Base-by-base conservation (phyloP, 805 yeast genomes). In the Saturnispora quitensis region DNA sequence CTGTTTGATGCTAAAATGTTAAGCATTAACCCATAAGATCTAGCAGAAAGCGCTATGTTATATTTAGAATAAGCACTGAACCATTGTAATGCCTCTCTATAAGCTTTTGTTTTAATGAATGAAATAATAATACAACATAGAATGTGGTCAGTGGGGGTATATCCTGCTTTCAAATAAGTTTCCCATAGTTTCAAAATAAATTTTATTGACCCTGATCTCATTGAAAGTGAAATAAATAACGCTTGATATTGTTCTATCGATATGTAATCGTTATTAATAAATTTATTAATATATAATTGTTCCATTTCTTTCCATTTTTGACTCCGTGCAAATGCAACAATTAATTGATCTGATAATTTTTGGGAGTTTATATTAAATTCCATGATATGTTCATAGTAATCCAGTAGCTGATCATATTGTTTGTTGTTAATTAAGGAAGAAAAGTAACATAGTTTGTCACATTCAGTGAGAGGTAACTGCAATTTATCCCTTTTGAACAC, bases 151-250 rank as follows among this genome's bases (percentile, higher is more conserved):
- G 71, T 68, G 1, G 88, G 87, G 4, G 54, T 58, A 60, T 80
- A 70, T 1, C 73, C 72, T 50, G 82, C 68, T 48, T 69, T 64
- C 5, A 67, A 45, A 58, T 58, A 78, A 75, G n/a, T 67, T 54
- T 65, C 72, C 83, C 52, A 86, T 15, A 65, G 47, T 10, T 60
- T 59, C 18, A 60, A 25, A 3, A 61, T 44, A 24, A 60, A 52
- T 77, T 80, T 61, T 73, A 75, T 40, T 63, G 72, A 40, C 60
- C 65, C 56, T 2, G 58, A 43, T 77, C 80, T 9, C 78, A 82
- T 34, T 69, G 86, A 81, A 54, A 86, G 66, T 0, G 85, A 80
- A 50, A 70, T 66, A 76, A 86, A 81, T 12, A 83, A 80, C 17
- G 80, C 74, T 3, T 76, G 71, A 61, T 84, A 85, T 57, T 84